Percentiles rank a stretch among this genome's conserved stretches.
phyloP scores from a whole-genome alignment of 2,329 filamentous ascomycete species.

The Apiospora koreana region DNA sequence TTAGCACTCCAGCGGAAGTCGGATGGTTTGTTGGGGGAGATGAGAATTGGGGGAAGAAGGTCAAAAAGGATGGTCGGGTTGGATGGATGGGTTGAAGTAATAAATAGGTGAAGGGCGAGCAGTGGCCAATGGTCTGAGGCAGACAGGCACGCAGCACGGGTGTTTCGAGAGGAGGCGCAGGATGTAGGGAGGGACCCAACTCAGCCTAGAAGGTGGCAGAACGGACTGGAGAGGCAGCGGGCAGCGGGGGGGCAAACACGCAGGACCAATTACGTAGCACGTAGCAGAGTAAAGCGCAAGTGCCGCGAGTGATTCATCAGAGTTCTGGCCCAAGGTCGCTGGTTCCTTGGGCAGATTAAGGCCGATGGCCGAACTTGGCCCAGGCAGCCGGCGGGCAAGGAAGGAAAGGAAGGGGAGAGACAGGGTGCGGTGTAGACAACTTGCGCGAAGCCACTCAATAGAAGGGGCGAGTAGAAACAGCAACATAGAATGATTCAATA shows the following conservation, averaged over 20 bases:
- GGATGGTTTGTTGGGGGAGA: slow-evolving; percentile 18
- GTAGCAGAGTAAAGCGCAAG: background rate
- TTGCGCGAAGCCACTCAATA: background rate
- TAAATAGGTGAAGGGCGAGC: slow-evolving; percentile 23
- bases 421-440: background rate
- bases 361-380: background rate
- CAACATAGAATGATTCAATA: background rate
- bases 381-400: background rate
- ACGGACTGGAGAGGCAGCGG: slow-evolving; percentile 17
- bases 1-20: slow-evolving; percentile 19
- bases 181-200: slow-evolving; percentile 3
- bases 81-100: slow-evolving; percentile 17
- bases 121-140: slow-evolving; percentile 11
- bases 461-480: background rate
- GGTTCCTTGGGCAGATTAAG: background rate
- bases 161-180: slow-evolving; percentile 7
- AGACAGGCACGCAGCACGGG: slow-evolving; percentile 31
- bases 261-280: slow-evolving; percentile 13
- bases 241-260: background rate
- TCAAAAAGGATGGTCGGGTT: slow-evolving; percentile 20
- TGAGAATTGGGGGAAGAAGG: slow-evolving; percentile 27
- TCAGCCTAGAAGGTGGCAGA: slow-evolving; percentile 8
- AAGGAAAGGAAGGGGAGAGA: background rate
- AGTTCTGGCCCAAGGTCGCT: slow-evolving; percentile 3
- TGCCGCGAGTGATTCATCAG: slow-evolving; percentile 11